Evolutionary conservation across 208 protist species (phyloP), one percentile per base, ranked within the genome.

Genomic region (Porcisia hertigi): DNA sequence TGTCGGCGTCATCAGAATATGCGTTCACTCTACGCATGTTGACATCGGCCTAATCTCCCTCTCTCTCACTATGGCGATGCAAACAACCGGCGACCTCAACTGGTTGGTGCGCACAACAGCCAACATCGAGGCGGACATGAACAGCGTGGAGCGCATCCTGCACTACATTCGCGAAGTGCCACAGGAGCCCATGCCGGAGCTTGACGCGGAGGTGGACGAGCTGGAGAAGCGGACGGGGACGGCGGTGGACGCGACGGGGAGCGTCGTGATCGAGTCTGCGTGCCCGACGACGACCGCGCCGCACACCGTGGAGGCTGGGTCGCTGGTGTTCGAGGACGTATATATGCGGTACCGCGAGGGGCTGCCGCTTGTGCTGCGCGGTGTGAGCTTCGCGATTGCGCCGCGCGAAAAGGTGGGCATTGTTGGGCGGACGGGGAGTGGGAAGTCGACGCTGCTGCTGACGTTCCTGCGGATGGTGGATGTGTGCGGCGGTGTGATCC

Each of bases 111-210:
- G 77, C 83, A 57, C 77, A 77, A 82, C 71, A 94, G 20, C 89
- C n/a, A n/a, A 86, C 79, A 6, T 94, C 58, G 92, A 98, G 77
- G 87, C 91, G 41, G 70, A 92, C 58, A 96, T 98, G 92, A 98
- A 95, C 80, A 86, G 79, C 74, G 88, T 95, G 20, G 92, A 98
- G 81, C 84, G 94, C 53, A 80, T 94, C 25, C 49, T 91, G 23
- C 82, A 96, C 81, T 98, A 97, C 84, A 93, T 82, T 18, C 16
- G 82, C 7, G 73, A 90, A n/a, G 85, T 96, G 70, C 84, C 88
- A 0, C 85, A 90, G 69, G 91, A 95, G 73, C 80, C 84, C 53
- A 63, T 88, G 53, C 81, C 85, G 12, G 55, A 80, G 23, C 69
- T 88, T 69, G 45, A 57, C 14, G 71, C 39, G 5, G 34, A 58